These are phyloP conservation scores for Halophytophthora polymorphica DNA, from an alignment of 352 stramenopile species.

Conservation along the genomic window DNA sequence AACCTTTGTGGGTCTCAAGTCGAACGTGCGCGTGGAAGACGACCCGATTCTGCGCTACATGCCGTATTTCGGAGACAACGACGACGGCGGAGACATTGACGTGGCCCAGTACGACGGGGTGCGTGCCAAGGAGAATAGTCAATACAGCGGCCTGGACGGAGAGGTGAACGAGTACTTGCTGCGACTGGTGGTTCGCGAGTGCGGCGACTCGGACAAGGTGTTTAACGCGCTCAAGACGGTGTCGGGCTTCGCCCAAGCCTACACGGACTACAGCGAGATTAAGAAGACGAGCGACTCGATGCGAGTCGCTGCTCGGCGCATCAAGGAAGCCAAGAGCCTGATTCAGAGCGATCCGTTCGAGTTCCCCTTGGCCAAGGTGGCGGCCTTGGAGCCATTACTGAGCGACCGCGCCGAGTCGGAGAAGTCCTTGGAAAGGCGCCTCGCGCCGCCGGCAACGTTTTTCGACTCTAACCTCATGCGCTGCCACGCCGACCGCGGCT, in stretches of 20 bases:
- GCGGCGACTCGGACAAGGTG: conserved; percentile 47
- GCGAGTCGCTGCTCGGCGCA: conserved; percentile 27
- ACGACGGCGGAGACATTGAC: conserved; percentile 76
- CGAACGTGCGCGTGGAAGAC: conserved; percentile 80
- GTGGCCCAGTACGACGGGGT: conserved; percentile 67
- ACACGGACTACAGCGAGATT: conserved; percentile 65
- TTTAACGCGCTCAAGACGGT: conserved; percentile 62
- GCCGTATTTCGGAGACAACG: conserved; percentile 92
- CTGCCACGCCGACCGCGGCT: conserved; percentile 25
- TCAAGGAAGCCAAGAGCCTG: conserved; percentile 44
- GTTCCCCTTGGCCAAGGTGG: conserved; percentile 34
- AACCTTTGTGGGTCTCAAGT: conserved; percentile 60
- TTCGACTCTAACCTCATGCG: conserved; percentile 68
- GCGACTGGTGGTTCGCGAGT: conserved; percentile 56
- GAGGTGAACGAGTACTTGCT: conserved; percentile 75
- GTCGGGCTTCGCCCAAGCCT: conserved; percentile 50
- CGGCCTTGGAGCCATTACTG: conserved; percentile 32
- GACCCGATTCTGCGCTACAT: conserved; percentile 87
- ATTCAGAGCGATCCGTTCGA: conserved; percentile 16
- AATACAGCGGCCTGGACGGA: conserved; percentile 50
- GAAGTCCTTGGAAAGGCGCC: conserved; percentile 32
- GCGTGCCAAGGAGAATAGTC: conserved; percentile 25
- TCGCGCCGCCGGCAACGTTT: conserved; percentile 49
- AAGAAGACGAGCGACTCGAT: conserved; percentile 59
- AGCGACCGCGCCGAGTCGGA: conserved; percentile 5